Conservation (phyloP, 371 early-diverging fungal species). For the Mycotypha africana region DNA sequence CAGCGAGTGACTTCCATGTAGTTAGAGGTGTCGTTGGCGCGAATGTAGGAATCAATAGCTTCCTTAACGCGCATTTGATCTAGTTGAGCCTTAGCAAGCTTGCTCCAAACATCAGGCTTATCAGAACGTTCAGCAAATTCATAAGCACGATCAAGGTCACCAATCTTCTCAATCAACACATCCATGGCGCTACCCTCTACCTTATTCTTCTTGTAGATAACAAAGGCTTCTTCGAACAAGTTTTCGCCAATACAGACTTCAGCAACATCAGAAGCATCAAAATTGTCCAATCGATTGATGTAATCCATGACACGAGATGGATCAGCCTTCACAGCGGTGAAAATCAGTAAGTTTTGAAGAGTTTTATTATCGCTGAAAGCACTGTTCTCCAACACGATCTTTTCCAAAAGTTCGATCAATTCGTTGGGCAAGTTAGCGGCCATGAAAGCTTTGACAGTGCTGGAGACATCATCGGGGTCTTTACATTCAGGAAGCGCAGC, state of each 20-base stretch:
- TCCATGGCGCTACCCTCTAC: constrained; percentile 82
- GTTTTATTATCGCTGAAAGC: constrained; percentile 94
- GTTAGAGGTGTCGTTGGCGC: constrained; percentile 88
- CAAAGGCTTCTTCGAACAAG: constrained; percentile 93
- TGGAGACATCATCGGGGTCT: constrained; percentile 95
- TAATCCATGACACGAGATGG: constrained; percentile 91
- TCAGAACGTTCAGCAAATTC: constrained; percentile 94
- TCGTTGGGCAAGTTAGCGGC: constrained; percentile 92
- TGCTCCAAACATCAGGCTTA: constrained; percentile 89
- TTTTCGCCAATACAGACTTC: constrained; percentile 85
- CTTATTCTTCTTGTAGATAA: constrained; percentile 90
- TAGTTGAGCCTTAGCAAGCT: constrained; percentile 92
- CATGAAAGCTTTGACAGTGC: constrained; percentile 97
- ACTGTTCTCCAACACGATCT: constrained; percentile 87
- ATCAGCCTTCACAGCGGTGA: constrained; percentile 97
- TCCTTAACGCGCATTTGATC: constrained; percentile 87
- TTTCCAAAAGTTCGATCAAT: constrained; percentile 94
- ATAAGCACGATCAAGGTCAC: constrained; percentile 89
- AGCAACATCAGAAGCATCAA: constrained; percentile 94
- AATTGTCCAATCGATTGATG: constrained; percentile 89
- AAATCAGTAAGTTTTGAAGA: constrained; percentile 93
- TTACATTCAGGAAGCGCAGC: constrained; percentile 93
- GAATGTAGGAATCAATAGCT: constrained; percentile 94
- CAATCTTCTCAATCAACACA: constrained; percentile 89
- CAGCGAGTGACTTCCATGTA: constrained; percentile 84